Evolutionary conservation across 495 filamentous ascomycete species (phyloP), one percentile per base, ranked within the genome.

Genomic region (Bombardia bombarda): DNA sequence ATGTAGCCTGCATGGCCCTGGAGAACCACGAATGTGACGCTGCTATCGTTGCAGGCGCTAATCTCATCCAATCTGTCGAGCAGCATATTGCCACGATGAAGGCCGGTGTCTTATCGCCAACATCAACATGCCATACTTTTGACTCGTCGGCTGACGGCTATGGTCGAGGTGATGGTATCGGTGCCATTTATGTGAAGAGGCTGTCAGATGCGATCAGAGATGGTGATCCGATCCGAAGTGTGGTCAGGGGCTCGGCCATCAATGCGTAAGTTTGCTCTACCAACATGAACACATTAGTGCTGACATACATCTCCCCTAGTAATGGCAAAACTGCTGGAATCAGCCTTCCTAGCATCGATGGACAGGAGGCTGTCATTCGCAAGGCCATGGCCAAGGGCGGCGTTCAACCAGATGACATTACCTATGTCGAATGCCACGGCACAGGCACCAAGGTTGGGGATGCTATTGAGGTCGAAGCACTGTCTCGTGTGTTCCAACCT

Each of bases 161-260:
- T 53, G 74, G 53, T 0, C 60, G 79, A 5, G 82, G 62, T 1
- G 82, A 86, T 44, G 78, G 64, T 3, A 46, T 77, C 16, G 66
- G 54, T n/a, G 62, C 21, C 7, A 20, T 50, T 7, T 18, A 33
- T 1, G 7, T 62, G 4, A 85, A 83, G 53, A 53, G 52, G n/a
- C 58, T 82, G 0, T 39, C 46, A 3, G 65, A 73, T 40, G 80
- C 70, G 1, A 20, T 73, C 4, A 36, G 49, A 1, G 67, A 69
- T 38, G 55, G 60, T 8, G 60, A 73, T 32, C 63, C 70, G 1
- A 74, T 82, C 23, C 61, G 78, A 17, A 71, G 66, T 6, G 58
- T 84, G 0, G 73, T 84, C 37, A 62, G 71, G 3, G 69, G 57
- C 0, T 66, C 66, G 13, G 63, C 55, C 0, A 41, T 68, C 23